Conservation (phyloP, 768 basidiomycete species). For the Trametes gibbosa region DNA sequence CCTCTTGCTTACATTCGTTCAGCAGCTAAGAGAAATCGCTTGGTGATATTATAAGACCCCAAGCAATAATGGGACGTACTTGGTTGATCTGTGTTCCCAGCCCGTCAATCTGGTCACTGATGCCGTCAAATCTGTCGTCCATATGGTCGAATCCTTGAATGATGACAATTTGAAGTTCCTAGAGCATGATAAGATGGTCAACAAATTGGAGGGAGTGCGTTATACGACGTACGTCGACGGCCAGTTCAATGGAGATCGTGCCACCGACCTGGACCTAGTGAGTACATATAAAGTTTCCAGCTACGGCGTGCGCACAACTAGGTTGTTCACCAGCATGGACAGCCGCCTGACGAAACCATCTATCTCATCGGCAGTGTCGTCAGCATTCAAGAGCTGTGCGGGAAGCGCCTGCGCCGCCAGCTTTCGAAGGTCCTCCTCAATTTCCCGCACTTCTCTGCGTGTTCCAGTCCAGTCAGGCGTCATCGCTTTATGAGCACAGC, state of each 20-base stretch:
- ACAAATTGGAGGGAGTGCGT: not conserved
- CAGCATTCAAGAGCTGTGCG: not conserved
- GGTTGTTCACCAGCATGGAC: not conserved
- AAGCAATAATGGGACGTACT: not conserved
- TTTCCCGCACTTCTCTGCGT: not conserved
- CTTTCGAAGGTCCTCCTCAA: not conserved
- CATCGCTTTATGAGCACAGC: not conserved
- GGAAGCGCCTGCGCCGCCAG: not conserved
- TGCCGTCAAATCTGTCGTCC: not conserved
- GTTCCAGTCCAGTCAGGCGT: not conserved
- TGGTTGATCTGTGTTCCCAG: not conserved
- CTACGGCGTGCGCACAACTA: not conserved
- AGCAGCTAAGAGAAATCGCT: no score
- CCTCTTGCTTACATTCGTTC: not conserved
- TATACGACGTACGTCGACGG: not conserved
- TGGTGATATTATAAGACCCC: no score
- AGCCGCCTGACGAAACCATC: not conserved
- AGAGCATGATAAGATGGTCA: not conserved
- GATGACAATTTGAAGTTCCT: not conserved
- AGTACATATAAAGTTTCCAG: not conserved
- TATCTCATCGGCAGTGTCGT: not conserved
- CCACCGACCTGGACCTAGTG: not conserved
- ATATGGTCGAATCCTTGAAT: not conserved
- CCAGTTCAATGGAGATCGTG: not conserved
- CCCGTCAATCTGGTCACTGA: not conserved